These are phyloP conservation scores for Talaromyces borbonicus DNA, from an alignment of 495 filamentous ascomycete genomes.

Conservation along the genomic window DNA sequence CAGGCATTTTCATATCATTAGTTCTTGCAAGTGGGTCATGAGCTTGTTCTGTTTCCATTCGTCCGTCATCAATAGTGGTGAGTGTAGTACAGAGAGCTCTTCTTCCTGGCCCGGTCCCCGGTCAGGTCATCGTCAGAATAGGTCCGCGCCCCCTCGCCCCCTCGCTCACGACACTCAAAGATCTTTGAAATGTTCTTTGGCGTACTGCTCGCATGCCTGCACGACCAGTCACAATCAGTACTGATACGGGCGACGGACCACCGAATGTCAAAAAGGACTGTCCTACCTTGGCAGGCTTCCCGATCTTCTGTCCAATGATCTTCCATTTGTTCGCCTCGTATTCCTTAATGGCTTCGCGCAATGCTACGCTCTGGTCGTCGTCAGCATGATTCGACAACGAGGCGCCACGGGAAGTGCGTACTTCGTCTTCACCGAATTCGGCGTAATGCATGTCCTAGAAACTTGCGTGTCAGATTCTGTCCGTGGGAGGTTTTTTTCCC, in stretches of 20 bases:
- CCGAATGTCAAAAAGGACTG: conserved; percentile 5
- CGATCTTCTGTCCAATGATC: conserved; percentile 87
- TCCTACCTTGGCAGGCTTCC: conserved; percentile 89
- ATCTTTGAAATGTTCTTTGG: conserved; percentile 86
- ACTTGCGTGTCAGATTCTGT: conserved; percentile 17
- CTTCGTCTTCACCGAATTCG: conserved; percentile 97
- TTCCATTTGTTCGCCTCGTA: conserved; percentile 99
- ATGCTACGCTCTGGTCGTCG: conserved; percentile 58
- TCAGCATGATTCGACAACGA: conserved; percentile 20
- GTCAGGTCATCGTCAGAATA: not conserved
- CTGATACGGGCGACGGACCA: not conserved
- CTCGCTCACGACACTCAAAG: conserved; percentile 19
- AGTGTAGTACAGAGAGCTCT: no score
- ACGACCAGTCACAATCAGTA: conserved; percentile 9
- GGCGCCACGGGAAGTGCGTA: conserved; percentile 29
- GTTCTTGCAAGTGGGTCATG: no score
- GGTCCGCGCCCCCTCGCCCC: not conserved
- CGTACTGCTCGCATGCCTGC: conserved; percentile 95
- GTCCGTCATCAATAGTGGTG: no score
- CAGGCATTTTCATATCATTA: no score
- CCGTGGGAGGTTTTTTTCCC: no score
- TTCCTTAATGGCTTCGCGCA: conserved; percentile 92
- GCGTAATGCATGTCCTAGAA: conserved; percentile 95
- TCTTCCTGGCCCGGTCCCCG: no score
- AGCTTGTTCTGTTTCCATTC: no score